These are phyloP conservation scores for Bruguiera hainesii DNA, from an alignment of 441 rosid genomes.

Conservation along the genomic window DNA sequence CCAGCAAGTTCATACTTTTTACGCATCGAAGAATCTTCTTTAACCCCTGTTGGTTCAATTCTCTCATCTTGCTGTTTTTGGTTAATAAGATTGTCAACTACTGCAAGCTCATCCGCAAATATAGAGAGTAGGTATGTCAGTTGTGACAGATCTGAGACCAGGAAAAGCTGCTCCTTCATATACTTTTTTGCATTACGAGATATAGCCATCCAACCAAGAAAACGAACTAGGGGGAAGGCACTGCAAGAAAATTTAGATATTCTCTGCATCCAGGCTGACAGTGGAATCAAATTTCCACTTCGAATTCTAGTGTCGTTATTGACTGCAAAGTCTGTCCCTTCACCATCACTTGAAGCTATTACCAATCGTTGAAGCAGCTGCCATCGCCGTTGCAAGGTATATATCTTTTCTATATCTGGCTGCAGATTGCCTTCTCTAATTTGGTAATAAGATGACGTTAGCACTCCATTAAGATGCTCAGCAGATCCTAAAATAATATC, in stretches of 20 bases:
- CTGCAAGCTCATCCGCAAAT: constrained; percentile 71
- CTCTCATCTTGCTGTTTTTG: constrained; percentile 34
- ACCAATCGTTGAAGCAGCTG: constrained; percentile 67
- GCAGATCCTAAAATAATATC: constrained; percentile 61
- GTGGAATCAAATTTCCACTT: constrained; percentile 60
- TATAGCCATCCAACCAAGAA: constrained; percentile 94
- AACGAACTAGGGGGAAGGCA: constrained; percentile 68
- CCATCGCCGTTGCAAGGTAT: constrained; percentile 59
- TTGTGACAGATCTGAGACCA: constrained; percentile 66
- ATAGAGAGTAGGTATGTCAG: constrained; percentile 57
- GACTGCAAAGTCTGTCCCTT: constrained; percentile 43
- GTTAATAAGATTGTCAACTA: constrained; percentile 40
- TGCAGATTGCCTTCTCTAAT: constrained; percentile 48
- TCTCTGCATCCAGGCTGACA: constrained; percentile 66
- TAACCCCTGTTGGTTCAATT: constrained; percentile 28
- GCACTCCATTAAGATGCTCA: constrained; percentile 53
- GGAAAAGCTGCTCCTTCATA: constrained; percentile 51
- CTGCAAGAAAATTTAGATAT: constrained; percentile 55
- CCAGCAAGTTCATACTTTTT: constrained; percentile 31
- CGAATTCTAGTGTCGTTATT: constrained; percentile 37
- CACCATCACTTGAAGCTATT: constrained; percentile 66
- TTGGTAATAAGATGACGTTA: constrained; percentile 47
- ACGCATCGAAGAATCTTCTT: constrained; percentile 20
- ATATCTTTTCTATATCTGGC: constrained; percentile 44
- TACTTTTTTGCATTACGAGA: constrained; percentile 64